These are phyloP conservation scores for Novymonas esmeraldas DNA, from an alignment of 208 protist genomes.

Conservation along the genomic window DNA sequence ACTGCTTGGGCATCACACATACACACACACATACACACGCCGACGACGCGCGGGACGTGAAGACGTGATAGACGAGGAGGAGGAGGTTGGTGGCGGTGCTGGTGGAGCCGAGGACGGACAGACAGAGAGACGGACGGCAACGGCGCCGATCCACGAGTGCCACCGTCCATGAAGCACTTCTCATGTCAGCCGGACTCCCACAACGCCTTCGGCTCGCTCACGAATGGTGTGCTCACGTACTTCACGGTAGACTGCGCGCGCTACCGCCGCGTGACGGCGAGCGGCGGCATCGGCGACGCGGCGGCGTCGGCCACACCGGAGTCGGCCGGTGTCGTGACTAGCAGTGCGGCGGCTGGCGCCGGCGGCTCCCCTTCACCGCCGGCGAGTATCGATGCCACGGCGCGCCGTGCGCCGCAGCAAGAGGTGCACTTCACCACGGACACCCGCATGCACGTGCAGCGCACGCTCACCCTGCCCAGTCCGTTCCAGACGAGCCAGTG, in stretches of 20 bases:
- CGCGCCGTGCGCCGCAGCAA: not conserved
- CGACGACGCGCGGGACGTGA: too few species aligned
- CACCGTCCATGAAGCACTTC: conserved; percentile 72
- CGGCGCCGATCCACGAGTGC: not conserved
- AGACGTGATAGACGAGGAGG: too few species aligned
- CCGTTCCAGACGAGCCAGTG: conserved; percentile 51
- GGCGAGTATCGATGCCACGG: not conserved
- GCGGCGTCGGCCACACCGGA: not conserved
- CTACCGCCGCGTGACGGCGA: conserved; percentile 13
- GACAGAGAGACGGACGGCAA: too few species aligned
- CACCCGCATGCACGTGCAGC: conserved; percentile 44
- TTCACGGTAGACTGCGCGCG: conserved; percentile 62
- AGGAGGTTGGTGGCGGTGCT: too few species aligned
- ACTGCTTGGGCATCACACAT: too few species aligned
- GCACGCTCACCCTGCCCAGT: conserved; percentile 51
- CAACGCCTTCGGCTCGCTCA: conserved; percentile 81
- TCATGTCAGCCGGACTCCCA: conserved; percentile 81
- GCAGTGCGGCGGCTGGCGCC: too few species aligned
- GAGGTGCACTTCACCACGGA: conserved; percentile 23
- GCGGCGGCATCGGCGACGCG: not conserved
- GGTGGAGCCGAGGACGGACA: too few species aligned
- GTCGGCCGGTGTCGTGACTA: too few species aligned
- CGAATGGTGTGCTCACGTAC: conserved; percentile 70
- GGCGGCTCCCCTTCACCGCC: not conserved
- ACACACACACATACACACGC: too few species aligned